A percentile compares a stretch with the other conserved stretches of the same genome.
phyloP scores from a whole-genome alignment of 208 protist genomes.

The Trypanosoma congolense region DNA sequence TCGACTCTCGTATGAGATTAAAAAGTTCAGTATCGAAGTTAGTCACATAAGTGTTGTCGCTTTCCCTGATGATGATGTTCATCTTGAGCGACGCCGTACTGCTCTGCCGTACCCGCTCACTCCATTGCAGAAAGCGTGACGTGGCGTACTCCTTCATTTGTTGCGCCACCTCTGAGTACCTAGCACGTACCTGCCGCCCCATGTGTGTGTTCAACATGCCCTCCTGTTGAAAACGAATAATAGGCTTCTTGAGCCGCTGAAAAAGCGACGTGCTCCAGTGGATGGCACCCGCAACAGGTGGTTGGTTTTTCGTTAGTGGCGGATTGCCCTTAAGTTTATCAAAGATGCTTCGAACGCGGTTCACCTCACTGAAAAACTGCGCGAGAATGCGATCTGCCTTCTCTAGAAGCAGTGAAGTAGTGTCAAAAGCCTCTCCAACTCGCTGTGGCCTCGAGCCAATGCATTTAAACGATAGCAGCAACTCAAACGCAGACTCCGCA shows the following conservation, averaged over 20 bases:
- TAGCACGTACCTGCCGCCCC: constrained; percentile 85
- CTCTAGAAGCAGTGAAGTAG: constrained; percentile 89
- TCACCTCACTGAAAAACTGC: constrained; percentile 92
- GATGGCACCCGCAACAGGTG: constrained; percentile 94
- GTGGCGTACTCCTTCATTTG: constrained; percentile 94
- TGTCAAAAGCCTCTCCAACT: constrained; percentile 75
- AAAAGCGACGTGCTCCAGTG: constrained; percentile 97
- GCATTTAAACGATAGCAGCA: constrained; percentile 96
- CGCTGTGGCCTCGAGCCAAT: constrained; percentile 83
- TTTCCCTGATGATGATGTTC: constrained; percentile 76
- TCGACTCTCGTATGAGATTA: constrained; percentile 95
- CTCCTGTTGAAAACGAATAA: constrained; percentile 92
- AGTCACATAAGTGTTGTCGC: constrained; percentile 82
- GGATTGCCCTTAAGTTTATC: constrained; percentile 79
- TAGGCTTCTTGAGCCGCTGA: constrained; percentile 95
- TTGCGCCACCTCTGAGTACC: constrained; percentile 91
- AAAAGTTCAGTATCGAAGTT: constrained; percentile 94
- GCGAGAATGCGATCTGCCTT: constrained; percentile 95
- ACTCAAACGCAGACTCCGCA: constrained; percentile 96
- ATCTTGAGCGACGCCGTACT: constrained; percentile 88
- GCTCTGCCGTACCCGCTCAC: constrained; percentile 73
- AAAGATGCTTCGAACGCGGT: constrained; percentile 92
- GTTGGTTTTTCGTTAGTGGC: constrained; percentile 96
- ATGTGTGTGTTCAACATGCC: constrained; percentile 89
- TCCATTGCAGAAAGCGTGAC: constrained; percentile 89